phyloP scores from a whole-genome alignment of 352 stramenopile species.

The Phytopythium boreale region DNA sequence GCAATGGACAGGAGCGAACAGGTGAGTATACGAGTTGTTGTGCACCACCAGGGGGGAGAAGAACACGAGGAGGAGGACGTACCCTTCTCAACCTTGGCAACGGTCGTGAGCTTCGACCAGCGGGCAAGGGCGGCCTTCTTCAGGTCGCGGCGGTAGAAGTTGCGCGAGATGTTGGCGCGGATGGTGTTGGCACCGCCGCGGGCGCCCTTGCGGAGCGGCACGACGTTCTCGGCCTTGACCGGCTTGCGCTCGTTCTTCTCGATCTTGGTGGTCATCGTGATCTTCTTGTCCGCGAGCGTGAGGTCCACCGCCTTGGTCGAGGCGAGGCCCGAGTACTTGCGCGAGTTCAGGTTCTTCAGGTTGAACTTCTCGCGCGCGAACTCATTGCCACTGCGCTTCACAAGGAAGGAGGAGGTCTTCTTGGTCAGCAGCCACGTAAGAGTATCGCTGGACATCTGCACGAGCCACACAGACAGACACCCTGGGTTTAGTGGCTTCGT shows the following conservation, averaged over 20 bases:
- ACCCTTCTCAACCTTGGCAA: slow-evolving; percentile 89
- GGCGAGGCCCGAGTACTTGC: slow-evolving; percentile 96
- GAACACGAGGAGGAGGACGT: slow-evolving; percentile 9
- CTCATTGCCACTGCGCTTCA: slow-evolving; percentile 90
- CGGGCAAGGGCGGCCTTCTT: slow-evolving; percentile 83
- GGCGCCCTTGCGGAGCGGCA: slow-evolving; percentile 83
- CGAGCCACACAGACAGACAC: not conserved
- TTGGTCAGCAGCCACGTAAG: slow-evolving; percentile 97
- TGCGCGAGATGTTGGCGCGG: slow-evolving; percentile 86
- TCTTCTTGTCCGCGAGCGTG: slow-evolving; percentile 84
- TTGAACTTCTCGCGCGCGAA: slow-evolving; percentile 96
- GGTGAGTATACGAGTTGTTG: too few species aligned
- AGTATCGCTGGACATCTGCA: slow-evolving; percentile 89
- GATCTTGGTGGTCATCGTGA: slow-evolving; percentile 83
- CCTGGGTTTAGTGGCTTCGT: not conserved
- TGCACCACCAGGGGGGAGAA: too few species aligned
- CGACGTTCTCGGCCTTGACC: slow-evolving; percentile 60
- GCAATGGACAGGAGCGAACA: not conserved
- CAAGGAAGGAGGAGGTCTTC: slow-evolving; percentile 95
- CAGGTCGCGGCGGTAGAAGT: slow-evolving; percentile 85
- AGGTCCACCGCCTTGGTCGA: slow-evolving; percentile 93
- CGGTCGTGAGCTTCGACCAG: slow-evolving; percentile 84
- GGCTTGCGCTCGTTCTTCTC: slow-evolving; percentile 70
- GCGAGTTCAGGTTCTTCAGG: slow-evolving; percentile 92
- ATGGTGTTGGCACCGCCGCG: slow-evolving; percentile 83